Base-by-base conservation (phyloP, 805 yeast species). In the Phaffomyces thermotolerans region DNA sequence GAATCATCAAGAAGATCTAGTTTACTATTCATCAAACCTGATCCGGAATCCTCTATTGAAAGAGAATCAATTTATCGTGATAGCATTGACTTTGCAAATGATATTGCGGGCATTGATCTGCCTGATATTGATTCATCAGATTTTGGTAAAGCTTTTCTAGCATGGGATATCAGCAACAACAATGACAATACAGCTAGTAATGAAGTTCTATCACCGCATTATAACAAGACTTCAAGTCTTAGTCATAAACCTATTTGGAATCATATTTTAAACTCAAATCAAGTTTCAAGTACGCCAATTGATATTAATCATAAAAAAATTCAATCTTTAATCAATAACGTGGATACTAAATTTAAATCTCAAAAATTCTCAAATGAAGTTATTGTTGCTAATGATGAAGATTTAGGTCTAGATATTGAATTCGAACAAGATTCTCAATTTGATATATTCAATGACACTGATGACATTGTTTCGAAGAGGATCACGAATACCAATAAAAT, bases 51-150 rank as follows among this genome's bases (percentile, higher is more conserved):
- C 4, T 12, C 13, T 27, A 27, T 12, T 13, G 40, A 40, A 24
- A 32, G 39, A 15, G 35, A 32, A 10, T 39, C 44, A n/a, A 20
- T 15, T 6, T 34, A 43, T 30, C 34, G 35, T 36, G 43, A 43
- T 18, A 27, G 30, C 8, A 5, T 22, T 25, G 43, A 43, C 7
- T 20, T 37, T 3, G 29, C 18, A 13, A 29, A 37, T 27, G 41
- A 33, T 10, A 9, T 25, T 4, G 37, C 44, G 4, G 39, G 25
- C 8, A 8, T 40, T 34, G 33, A 40, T 23, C 60, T 75, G 40
- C 79, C 79, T 4, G 75, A 75, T 47, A 40, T 72, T 24, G 65
- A 64, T 31, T 73, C 72, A 36, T 72, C 78, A 3, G 78, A 73
- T 14, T 69, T 74, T 54, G 76, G 65, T 39, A 58, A 59, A 38